Evolutionary conservation across 768 basidiomycete species (phyloP), one percentile per base, ranked within the genome.

Genomic region (Xerocomus spinulosus): DNA sequence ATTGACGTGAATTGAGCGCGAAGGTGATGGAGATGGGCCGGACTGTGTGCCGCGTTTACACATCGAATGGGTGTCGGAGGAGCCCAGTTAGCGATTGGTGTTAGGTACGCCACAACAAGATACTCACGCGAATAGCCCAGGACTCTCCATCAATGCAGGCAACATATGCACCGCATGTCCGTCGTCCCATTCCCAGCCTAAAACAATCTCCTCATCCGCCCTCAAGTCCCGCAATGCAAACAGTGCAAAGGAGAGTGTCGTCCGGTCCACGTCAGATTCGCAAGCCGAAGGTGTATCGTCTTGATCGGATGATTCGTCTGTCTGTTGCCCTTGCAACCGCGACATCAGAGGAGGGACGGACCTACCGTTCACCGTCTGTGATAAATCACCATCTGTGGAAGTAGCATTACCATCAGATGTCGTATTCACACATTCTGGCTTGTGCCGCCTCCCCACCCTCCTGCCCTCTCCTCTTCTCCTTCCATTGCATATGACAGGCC

Each of bases 171-270:
- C 79, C 1, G 85, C 82, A 60, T 91, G 87, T 2, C 82, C 82
- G 58, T 98, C 94, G 57, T 97, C 93, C 94, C 94, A 98, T 63
- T 96, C 92, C 92, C 94, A 97, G 0, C 87, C 87, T 0, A 97
- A 68, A 0, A 93, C 81, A 17, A 97, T 79, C 68, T 97, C 94
- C 54, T 93, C 92, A 40, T 85, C 76, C 28, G 79, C 79, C 46
- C 77, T 78, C 54, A 97, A 74, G 51, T 89, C 86, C 10, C 81
- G 68, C 15, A 83, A 67, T 2, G 93, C 88, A 53, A 92, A 94
- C 0, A 96, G 71, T 0, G 82, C 92, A 60, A 96, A 94, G 0
- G 75, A 70, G 1, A 93, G 67, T 2, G 71, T 66, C 12, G 71
- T 59, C 26, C 68, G 56, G 42, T 62, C 66, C 5, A 66, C 53